Conservation (phyloP, 306 rosid species). For the Vigna hirtella region DNA sequence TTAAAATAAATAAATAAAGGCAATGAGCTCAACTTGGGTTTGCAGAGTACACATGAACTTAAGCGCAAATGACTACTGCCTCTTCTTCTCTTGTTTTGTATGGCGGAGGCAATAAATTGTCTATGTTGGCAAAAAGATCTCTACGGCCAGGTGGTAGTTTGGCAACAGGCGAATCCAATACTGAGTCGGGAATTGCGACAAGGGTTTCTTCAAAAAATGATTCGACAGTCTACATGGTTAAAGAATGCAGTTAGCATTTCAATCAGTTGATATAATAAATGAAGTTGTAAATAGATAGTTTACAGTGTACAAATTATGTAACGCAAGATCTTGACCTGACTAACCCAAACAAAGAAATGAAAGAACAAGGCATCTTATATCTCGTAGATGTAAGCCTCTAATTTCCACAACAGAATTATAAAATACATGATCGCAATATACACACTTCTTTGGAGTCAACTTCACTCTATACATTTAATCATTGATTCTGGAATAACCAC, state of each 20-base stretch:
- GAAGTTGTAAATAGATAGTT: constrained; percentile 22
- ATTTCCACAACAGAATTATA: background rate
- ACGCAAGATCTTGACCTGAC: constrained; percentile 19
- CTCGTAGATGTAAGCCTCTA: background rate
- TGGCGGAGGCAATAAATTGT: constrained; percentile 72
- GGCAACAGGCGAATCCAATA: constrained; percentile 72
- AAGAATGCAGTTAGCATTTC: constrained; percentile 47
- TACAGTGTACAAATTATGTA: constrained; percentile 8
- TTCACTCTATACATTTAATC: background rate
- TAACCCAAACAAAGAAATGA: constrained; percentile 18
- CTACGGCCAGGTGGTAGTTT: constrained; percentile 57
- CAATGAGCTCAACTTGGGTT: constrained; percentile 21
- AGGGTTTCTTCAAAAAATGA: constrained; percentile 91
- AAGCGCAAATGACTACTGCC: constrained; percentile 52
- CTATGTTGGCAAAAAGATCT: constrained; percentile 66
- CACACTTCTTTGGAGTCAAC: constrained; percentile 9
- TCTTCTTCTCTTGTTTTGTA: constrained; percentile 56
- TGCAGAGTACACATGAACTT: constrained; percentile 40
- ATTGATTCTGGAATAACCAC: background rate
- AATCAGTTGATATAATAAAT: constrained; percentile 28
- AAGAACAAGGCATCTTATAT: background rate
- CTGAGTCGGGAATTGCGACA: constrained; percentile 79
- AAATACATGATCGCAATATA: background rate
- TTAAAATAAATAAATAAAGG: constrained; percentile 34
- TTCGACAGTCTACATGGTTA: constrained; percentile 69